Evolutionary conservation across 2,329 filamentous ascomycete genomes (phyloP).

Genomic region (Fusarium torulosum): DNA sequence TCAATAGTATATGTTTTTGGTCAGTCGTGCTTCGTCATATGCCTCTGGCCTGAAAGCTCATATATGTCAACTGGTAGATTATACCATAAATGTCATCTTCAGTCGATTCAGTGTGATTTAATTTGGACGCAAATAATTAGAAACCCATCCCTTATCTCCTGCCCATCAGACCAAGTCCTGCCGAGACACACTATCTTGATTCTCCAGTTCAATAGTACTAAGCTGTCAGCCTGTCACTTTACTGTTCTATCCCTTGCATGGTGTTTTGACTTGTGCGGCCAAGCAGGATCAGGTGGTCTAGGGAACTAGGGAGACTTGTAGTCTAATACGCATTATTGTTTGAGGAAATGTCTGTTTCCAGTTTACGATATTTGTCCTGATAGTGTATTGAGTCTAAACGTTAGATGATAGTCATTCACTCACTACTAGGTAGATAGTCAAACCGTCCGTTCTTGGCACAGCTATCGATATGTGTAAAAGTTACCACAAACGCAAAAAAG

Average conservation of each 20-base stretch:
- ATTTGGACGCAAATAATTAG: too few species aligned
- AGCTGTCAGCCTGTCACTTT: neutral
- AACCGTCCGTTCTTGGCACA: too few species aligned
- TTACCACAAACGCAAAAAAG: too few species aligned
- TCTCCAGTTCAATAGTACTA: neutral
- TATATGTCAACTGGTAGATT: neutral
- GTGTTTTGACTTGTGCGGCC: neutral
- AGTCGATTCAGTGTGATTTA: neutral
- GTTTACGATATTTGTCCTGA: too few species aligned
- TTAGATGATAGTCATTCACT: too few species aligned
- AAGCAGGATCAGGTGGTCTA: neutral
- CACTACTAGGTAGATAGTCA: too few species aligned
- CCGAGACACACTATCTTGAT: neutral
- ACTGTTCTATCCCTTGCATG: conserved; percentile 19
- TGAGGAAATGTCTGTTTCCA: neutral
- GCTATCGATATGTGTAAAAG: too few species aligned
- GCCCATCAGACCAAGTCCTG: neutral
- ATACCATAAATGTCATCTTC: neutral
- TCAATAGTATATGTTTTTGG: neutral
- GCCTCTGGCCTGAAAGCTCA: too few species aligned
- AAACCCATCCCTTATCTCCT: neutral
- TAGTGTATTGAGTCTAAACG: too few species aligned
- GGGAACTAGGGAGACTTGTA: neutral
- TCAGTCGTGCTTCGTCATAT: too few species aligned
- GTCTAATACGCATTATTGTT: neutral